These are phyloP conservation scores for Phylloboletellus chloephorus DNA, from an alignment of 1,284 basidiomycete species.

Conservation along the genomic window DNA sequence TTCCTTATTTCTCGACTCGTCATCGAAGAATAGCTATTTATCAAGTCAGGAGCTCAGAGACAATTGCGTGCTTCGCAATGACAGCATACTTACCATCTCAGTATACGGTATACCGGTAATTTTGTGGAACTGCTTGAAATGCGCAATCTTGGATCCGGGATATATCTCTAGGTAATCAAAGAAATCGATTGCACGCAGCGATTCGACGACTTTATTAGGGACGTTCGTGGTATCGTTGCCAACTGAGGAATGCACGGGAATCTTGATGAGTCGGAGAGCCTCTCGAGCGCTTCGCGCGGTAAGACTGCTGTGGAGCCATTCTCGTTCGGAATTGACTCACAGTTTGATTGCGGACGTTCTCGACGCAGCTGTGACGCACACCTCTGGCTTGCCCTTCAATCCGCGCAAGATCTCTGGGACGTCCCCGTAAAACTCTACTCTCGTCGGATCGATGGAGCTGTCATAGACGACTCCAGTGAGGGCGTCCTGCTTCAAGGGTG, in stretches of 20 bases:
- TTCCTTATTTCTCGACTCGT: constrained; percentile 72
- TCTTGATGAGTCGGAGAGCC: constrained; percentile 63
- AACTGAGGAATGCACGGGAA: constrained; percentile 46
- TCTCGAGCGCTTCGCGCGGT: constrained; percentile 57
- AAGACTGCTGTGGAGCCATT: constrained; percentile 1
- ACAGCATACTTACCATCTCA: constrained; percentile 62
- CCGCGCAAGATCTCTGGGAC: constrained; percentile 72
- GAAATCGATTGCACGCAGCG: constrained; percentile 49
- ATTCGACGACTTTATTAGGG: constrained; percentile 6
- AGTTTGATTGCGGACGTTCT: constrained; percentile 65
- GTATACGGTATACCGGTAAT: constrained; percentile 78
- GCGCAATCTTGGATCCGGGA: constrained; percentile 78
- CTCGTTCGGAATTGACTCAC: constrained; percentile 41
- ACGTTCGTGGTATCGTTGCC: constrained; percentile 36
- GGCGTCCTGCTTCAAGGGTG: constrained; percentile 58
- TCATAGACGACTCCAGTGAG: constrained; percentile 31
- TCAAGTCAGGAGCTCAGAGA: background rate
- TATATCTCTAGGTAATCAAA: constrained; percentile 85
- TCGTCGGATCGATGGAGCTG: constrained; percentile 36
- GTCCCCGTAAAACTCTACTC: constrained; percentile 68
- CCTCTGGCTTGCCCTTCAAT: constrained; percentile 44
- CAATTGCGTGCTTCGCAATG: background rate
- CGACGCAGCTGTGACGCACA: constrained; percentile 71
- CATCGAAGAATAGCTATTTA: constrained; percentile 75
- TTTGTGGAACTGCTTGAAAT: constrained; percentile 66